Percentiles rank a stretch among this genome's conserved stretches.
Conservation (phyloP, 129 eudicot genomes). For the Escallonia rubra region DNA sequence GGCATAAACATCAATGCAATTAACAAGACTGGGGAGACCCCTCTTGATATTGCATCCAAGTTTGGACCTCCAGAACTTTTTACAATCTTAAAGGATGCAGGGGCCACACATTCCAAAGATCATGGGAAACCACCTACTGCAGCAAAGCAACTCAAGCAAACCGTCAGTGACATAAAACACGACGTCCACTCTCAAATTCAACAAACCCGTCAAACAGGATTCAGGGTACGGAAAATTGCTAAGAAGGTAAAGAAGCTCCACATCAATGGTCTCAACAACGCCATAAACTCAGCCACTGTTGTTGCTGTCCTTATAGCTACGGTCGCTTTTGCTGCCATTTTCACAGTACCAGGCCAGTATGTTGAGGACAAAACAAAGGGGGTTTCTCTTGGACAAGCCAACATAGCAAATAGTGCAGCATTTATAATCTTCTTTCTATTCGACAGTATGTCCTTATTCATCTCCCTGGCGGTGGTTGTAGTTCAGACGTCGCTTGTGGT, state of each 20-base stretch:
- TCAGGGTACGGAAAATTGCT: slow-evolving; percentile 84
- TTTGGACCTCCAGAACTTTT: slow-evolving; percentile 40
- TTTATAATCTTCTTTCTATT: slow-evolving; percentile 54
- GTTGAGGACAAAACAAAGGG: slow-evolving; percentile 65
- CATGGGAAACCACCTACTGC: slow-evolving; percentile 56
- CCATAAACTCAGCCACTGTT: slow-evolving; percentile 91
- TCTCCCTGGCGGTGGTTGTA: slow-evolving; percentile 60
- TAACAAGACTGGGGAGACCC: slow-evolving; percentile 73
- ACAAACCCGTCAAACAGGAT: slow-evolving; percentile 87
- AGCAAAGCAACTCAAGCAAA: slow-evolving; percentile 80
- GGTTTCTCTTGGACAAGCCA: slow-evolving; percentile 70
- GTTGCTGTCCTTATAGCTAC: slow-evolving; percentile 97
- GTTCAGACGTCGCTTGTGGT: slow-evolving; percentile 63
- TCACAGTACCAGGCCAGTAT: slow-evolving; percentile 92
- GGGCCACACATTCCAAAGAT: slow-evolving; percentile 48
- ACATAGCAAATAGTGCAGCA: slow-evolving; percentile 51
- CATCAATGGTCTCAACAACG: slow-evolving; percentile 87
- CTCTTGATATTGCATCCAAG: slow-evolving; percentile 83
- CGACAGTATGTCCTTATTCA: slow-evolving; percentile 51
- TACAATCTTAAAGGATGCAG: slow-evolving; percentile 58
- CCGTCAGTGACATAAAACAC: slow-evolving; percentile 94
- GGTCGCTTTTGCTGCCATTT: slow-evolving; percentile 91
- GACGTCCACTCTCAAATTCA: slow-evolving; percentile 89
- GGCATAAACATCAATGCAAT: slow-evolving; percentile 61
- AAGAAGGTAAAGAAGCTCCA: slow-evolving; percentile 89